Base-by-base conservation (phyloP, 108 stramenopile species). In the Discostella stelligeroides region DNA sequence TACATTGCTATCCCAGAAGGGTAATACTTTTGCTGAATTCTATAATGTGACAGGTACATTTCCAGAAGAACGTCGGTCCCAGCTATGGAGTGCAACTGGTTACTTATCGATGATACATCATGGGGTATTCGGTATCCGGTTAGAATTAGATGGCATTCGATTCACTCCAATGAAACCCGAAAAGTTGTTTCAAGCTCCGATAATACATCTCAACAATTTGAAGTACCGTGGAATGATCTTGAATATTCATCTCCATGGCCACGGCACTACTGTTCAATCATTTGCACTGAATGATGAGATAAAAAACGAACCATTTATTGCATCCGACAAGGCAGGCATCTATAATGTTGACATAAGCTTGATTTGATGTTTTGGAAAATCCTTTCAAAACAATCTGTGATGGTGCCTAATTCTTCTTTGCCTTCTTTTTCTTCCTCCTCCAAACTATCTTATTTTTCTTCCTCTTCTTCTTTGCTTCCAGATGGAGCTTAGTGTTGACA, bases 1-100 rank as follows among this genome's bases (percentile, higher is more conserved):
- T 27, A 57, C 58, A 15, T 45, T 50, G 12, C 30, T 81, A 25
- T 46, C 75, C 5, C 54, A 68, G 53, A 50, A 50, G 14, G 24
- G 63, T 34, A 20, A 62, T 37, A 81, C 74, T 34, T 80, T 75
- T 70, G 79, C 79, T 34, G 79, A 80, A 60, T 80, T 80, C 27
- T 81, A 81, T 25, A 42, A 76, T 20, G 20, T 66, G 45, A 43
- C 34, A 9, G 73, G 68, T n/a, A 63, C 80, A 51, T 76, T 48
- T 46, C 53, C 75, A 4, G 14, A 34, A 8, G 24, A 72, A 39
- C 58, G 70, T 28, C 50, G 75, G 45, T 58, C 69, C 17, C 70
- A 76, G 46, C 60, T 81, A 7, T 81, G 69, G 80, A 68, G 66
- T 42, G 38, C 61, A 8, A 41, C 73, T n/a, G 80, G 75, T 25